phyloP scores from a whole-genome alignment of 2,329 filamentous ascomycete genomes.

The Aaosphaeria pasadenensis region DNA sequence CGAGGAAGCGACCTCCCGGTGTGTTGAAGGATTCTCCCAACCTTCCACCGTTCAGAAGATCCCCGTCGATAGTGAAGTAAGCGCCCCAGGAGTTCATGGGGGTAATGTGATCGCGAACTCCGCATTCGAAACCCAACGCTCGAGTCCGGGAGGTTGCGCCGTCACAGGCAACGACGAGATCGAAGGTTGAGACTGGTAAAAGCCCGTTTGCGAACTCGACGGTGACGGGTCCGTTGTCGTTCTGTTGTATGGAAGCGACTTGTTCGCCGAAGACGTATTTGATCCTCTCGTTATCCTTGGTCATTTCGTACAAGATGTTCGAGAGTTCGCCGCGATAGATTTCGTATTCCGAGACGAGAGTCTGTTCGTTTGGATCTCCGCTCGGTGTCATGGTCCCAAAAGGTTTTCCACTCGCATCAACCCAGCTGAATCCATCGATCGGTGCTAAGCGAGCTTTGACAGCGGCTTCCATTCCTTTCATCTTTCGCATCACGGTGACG shows the following conservation, averaged over 20 bases:
- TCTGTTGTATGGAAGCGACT: constrained; percentile 11
- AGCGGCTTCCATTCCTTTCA: constrained; percentile 48
- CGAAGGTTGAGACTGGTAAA: constrained; percentile 36
- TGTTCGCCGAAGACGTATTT: constrained; percentile 25
- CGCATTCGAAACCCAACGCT: not conserved
- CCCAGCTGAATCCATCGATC: constrained; percentile 44
- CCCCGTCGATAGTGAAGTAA: constrained; percentile 32
- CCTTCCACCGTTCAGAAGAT: constrained; percentile 28
- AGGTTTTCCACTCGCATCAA: constrained; percentile 39
- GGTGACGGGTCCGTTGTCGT: constrained; percentile 32
- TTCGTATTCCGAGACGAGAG: constrained; percentile 54
- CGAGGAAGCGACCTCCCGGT: constrained; percentile 32
- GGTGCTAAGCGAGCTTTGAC: constrained; percentile 36
- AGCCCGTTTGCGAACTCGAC: constrained; percentile 44
- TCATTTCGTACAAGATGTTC: constrained; percentile 44
- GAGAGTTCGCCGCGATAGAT: constrained; percentile 57
- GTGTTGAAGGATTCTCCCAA: constrained; percentile 36
- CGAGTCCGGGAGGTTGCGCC: constrained; percentile 49
- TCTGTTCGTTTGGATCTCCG: constrained; percentile 16
- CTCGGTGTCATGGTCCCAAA: constrained; percentile 38
- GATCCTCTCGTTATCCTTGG: not conserved
- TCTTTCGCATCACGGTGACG: constrained; percentile 47
- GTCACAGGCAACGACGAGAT: constrained; percentile 55
- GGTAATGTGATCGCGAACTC: no score
- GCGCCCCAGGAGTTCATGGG: constrained; percentile 16